phyloP scores from a whole-genome alignment of 331 rosid species.

The Erythrophleum ivorense region DNA sequence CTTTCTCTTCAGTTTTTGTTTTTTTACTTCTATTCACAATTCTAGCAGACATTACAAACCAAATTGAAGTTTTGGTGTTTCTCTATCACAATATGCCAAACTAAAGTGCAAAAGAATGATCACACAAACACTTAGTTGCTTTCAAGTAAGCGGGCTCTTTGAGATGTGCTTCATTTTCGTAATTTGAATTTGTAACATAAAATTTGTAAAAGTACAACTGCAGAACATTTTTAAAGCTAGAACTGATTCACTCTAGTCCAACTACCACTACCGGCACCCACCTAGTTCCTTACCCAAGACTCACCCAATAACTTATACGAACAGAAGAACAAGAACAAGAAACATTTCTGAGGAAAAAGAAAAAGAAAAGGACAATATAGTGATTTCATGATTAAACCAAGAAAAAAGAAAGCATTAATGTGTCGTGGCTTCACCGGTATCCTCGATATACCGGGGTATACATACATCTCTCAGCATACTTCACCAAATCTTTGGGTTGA shows the following conservation, averaged over 20 bases:
- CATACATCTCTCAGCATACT: slow-evolving; percentile 89
- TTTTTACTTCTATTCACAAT: no score
- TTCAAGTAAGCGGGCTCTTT: not conserved
- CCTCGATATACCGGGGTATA: slow-evolving; percentile 71
- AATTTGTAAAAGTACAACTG: not conserved
- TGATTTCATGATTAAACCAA: not conserved
- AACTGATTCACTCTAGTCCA: slow-evolving; percentile 19
- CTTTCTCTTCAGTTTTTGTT: not conserved
- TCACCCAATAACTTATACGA: slow-evolving; percentile 26
- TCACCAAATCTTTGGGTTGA: slow-evolving; percentile 77
- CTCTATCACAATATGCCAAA: not conserved
- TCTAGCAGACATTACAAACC: not conserved
- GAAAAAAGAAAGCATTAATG: not conserved
- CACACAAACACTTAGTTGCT: not conserved
- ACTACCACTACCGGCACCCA: slow-evolving; percentile 39
- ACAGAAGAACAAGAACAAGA: slow-evolving; percentile 10
- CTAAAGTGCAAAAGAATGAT: not conserved
- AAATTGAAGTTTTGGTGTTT: not conserved
- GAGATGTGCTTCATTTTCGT: slow-evolving; percentile 28
- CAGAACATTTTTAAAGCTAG: slow-evolving; percentile 37
- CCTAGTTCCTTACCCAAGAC: slow-evolving; percentile 25
- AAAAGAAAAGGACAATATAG: not conserved
- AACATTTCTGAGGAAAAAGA: not conserved
- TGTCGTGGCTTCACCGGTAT: slow-evolving; percentile 56
- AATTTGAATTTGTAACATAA: slow-evolving; percentile 34